A percentile compares a stretch with the other conserved stretches of the same genome.
These are phyloP conservation scores for Trametopsis cervina DNA, from an alignment of 768 basidiomycete species.

Conservation along the genomic window DNA sequence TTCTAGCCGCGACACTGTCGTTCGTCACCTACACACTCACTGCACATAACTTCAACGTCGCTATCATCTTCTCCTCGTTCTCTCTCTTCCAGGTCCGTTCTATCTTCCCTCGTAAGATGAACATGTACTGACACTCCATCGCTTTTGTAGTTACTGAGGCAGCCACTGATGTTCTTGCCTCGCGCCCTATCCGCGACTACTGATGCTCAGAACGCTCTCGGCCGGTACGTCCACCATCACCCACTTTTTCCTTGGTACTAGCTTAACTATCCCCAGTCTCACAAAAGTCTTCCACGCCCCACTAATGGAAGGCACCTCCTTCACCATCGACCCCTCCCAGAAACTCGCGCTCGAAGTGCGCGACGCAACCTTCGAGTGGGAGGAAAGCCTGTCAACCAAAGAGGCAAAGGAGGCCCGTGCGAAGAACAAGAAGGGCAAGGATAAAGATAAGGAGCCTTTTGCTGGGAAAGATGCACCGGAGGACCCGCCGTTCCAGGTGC, in stretches of 20 bases:
- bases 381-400: conserved; percentile 24
- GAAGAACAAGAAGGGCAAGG: conserved; percentile 13
- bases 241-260: not conserved
- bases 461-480: conserved; percentile 2
- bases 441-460: conserved; percentile 8
- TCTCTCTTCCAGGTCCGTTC: conserved; percentile 50
- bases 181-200: conserved; percentile 54
- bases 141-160: conserved; percentile 45
- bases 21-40: conserved; percentile 60
- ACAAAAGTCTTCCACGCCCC: conserved; percentile 50
- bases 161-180: conserved; percentile 63
- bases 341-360: conserved; percentile 42
- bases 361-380: conserved; percentile 64
- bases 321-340: conserved; percentile 38
- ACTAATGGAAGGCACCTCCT: conserved; percentile 32
- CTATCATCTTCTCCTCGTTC: conserved; percentile 61
- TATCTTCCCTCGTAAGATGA: not conserved
- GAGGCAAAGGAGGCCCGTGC: conserved; percentile 13
- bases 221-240: conserved; percentile 31
- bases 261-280: conserved; percentile 14
- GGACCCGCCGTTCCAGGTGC: conserved; percentile 41
- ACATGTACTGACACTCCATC: conserved; percentile 1
- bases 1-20: conserved; percentile 57
- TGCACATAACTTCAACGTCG: conserved; percentile 50
- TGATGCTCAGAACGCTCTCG: conserved; percentile 58